Base-by-base conservation (phyloP, 768 basidiomycete genomes). In the Suillus subalutaceus region DNA sequence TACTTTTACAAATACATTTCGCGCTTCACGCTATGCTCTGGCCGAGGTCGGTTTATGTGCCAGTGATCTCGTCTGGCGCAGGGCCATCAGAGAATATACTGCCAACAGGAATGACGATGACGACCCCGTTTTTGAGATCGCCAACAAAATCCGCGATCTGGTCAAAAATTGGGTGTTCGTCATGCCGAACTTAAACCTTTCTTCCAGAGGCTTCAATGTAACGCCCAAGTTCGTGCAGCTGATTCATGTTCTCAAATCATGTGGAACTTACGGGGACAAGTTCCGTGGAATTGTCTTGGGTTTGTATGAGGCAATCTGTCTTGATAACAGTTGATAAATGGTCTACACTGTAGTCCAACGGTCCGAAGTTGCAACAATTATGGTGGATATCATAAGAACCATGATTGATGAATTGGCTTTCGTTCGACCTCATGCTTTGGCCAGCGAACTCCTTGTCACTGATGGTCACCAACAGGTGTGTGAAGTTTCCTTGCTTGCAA, bases 251-350 rank as follows among this genome's bases (percentile, higher is more conserved):
- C 79, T 94, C 50, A 83, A 83, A 64, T 81, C 84, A 1, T 89
- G 84, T 71, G 79, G 81, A 65, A 77, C 80, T 16, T 81, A 84
- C 57, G 86, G 85, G 6, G 83, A 87, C 61, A 69, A 73, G 5
- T 93, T 94, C 71, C 85, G 90, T 55, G 90, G 86, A 18, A 80
- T 93, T 30, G 72, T 90, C 46, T 82, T 87, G 68, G 91, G 92
- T 92, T 69, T 64, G 65, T 23, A 43, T 68, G 50, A 37, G 55
- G n/a, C 15, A 16, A 32, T 20, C 15, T 37, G 9, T 43, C 18
- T 56, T 66, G 43, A 40, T 58, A n/a, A 30, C 30, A 13, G 38
- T 61, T 30, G 46, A 30, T 57, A 15, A 56, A 63, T 65, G 70
- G 20, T 72, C 65, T 64, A 64, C 15, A 55, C 60, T 64, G 52